phyloP scores from a whole-genome alignment of 2,329 filamentous ascomycete species.

The Paecilomyces fulvus region DNA sequence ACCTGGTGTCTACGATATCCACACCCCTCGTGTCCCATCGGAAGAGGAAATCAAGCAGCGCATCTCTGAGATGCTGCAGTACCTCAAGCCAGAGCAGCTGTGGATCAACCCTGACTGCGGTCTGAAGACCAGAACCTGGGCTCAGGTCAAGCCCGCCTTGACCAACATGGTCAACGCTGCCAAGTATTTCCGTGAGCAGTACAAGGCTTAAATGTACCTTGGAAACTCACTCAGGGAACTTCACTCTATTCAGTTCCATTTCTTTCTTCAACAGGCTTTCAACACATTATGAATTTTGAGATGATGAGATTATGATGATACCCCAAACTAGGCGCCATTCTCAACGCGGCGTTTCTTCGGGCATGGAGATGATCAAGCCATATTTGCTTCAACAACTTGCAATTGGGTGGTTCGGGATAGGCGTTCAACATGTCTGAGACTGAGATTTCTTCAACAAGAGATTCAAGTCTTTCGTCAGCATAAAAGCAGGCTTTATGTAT shows the following conservation, averaged over 20 bases:
- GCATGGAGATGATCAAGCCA: not conserved
- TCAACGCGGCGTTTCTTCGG: conserved; percentile 12
- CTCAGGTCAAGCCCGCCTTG: conserved; percentile 94
- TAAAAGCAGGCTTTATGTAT: not conserved
- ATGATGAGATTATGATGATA: conserved; percentile 7
- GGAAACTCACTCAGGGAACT: not conserved
- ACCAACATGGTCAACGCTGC: conserved; percentile 97
- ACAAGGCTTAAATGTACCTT: conserved; percentile 41
- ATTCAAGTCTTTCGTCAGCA: not conserved
- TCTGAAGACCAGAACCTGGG: conserved; percentile 98
- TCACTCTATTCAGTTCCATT: conserved; percentile 7
- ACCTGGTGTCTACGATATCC: conserved; percentile 99
- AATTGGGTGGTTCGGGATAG: not conserved
- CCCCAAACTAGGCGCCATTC: conserved; percentile 10
- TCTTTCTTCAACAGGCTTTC: conserved; percentile 3
- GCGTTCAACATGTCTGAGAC: not conserved
- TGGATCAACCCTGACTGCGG: conserved; percentile 99
- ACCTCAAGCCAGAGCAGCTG: conserved; percentile 96
- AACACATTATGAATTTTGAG: conserved; percentile 9
- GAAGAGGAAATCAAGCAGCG: conserved; percentile 98
- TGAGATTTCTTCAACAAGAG: not conserved
- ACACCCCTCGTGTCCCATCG: conserved; percentile 93
- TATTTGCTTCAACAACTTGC: not conserved
- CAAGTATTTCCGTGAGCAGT: conserved; percentile 91
- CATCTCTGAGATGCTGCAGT: conserved; percentile 94